Conservation (phyloP, 768 basidiomycete genomes). For the Pleurotus tuber-regium region DNA sequence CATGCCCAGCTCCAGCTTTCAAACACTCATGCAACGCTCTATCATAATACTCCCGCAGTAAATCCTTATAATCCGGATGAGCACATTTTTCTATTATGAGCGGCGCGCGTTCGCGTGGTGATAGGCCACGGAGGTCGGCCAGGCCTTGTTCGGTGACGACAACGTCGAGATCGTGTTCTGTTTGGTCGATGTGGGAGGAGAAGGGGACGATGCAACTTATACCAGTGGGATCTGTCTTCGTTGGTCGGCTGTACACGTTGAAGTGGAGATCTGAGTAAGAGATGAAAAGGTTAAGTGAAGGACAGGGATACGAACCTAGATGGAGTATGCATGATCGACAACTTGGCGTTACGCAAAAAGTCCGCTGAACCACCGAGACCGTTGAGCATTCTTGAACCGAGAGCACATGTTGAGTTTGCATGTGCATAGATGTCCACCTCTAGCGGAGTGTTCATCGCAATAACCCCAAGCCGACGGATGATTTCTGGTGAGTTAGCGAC, state of each 20-base stretch:
- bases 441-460: constrained; percentile 51
- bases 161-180: constrained; percentile 47
- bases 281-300: background rate
- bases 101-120: constrained; percentile 44
- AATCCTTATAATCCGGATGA: constrained; percentile 43
- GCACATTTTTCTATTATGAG: constrained; percentile 47
- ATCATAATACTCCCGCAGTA: constrained; percentile 45
- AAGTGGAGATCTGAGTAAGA: no score
- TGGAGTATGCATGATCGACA: constrained; percentile 51
- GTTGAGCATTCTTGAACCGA: constrained; percentile 49
- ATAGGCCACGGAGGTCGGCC: constrained; percentile 44
- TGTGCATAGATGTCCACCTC: constrained; percentile 52
- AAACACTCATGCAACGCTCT: constrained; percentile 40
- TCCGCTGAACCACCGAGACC: constrained; percentile 48
- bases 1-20: constrained; percentile 41
- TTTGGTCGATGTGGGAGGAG: constrained; percentile 46
- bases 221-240: constrained; percentile 46
- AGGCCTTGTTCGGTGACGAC: constrained; percentile 49
- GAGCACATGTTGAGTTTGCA: constrained; percentile 48
- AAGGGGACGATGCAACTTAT: constrained; percentile 51
- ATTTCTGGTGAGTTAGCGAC: constrained; percentile 50
- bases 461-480: constrained; percentile 44
- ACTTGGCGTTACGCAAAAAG: constrained; percentile 46
- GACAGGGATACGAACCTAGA: constrained; percentile 26
- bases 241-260: constrained; percentile 37